Conservation (phyloP, 2,329 filamentous ascomycete genomes). For the Neophaeococcomyces mojaviensis region DNA sequence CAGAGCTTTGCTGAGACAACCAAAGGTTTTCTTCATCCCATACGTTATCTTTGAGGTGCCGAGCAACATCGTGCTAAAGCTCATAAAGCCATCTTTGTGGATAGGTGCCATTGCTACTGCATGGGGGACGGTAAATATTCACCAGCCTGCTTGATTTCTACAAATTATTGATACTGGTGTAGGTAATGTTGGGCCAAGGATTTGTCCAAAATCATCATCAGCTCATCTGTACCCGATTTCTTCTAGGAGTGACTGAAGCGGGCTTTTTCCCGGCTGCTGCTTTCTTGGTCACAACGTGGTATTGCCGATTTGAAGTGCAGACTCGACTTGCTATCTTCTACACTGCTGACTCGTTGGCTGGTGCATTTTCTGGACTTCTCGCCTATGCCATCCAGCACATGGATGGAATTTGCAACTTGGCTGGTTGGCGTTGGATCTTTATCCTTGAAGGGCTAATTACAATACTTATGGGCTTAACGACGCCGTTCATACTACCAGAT, state of each 20-base stretch:
- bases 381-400: slow-evolving; percentile 46
- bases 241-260: slow-evolving; percentile 37
- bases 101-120: slow-evolving; percentile 14
- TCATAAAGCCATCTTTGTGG: slow-evolving; percentile 17
- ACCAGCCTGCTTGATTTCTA: neutral
- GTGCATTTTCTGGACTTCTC: slow-evolving; percentile 45
- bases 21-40: slow-evolving; percentile 23
- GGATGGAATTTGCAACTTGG: slow-evolving; percentile 37
- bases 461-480: slow-evolving; percentile 31
- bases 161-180: neutral
- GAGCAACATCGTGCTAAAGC: slow-evolving; percentile 42
- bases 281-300: slow-evolving; percentile 36
- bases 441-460: slow-evolving; percentile 43
- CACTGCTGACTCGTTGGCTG: slow-evolving; percentile 40
- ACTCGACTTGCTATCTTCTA: slow-evolving; percentile 39
- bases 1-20: neutral
- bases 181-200: slow-evolving; percentile 18
- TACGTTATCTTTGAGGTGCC: slow-evolving; percentile 32
- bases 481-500: slow-evolving; percentile 34
- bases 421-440: slow-evolving; percentile 43
- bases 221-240: slow-evolving; percentile 40
- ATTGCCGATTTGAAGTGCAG: slow-evolving; percentile 36
- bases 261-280: slow-evolving; percentile 50
- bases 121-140: slow-evolving; percentile 35
- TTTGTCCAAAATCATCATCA: slow-evolving; percentile 33